phyloP scores from a whole-genome alignment of 2,329 filamentous ascomycete genomes.

The Claviceps paspali region DNA sequence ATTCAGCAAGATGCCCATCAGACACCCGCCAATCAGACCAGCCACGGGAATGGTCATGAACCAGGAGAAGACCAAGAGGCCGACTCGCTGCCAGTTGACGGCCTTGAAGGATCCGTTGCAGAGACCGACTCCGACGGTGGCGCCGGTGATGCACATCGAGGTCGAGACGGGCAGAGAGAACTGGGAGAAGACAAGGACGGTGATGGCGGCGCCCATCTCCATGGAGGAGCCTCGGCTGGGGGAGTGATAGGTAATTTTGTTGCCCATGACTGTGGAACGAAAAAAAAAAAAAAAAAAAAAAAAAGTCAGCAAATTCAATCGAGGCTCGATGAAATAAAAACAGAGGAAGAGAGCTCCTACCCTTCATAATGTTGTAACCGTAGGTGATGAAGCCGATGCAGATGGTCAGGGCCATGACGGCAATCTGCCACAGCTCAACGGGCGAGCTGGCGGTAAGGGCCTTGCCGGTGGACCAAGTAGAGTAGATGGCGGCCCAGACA shows the following conservation, averaged over 20 bases:
- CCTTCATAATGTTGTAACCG: conserved; percentile 76
- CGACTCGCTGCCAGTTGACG: conserved; percentile 62
- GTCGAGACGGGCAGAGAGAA: conserved; percentile 63
- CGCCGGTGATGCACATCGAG: conserved; percentile 67
- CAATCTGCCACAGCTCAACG: conserved; percentile 64
- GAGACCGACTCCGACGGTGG: conserved; percentile 62
- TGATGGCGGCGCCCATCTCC: conserved; percentile 68
- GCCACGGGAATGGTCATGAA: conserved; percentile 29
- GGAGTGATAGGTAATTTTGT: conserved; percentile 61
- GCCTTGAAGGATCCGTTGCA: conserved; percentile 59
- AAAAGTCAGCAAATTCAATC: neutral
- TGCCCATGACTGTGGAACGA: conserved; percentile 55
- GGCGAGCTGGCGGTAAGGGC: conserved; percentile 44
- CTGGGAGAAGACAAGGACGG: conserved; percentile 61
- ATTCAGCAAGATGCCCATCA: conserved; percentile 26
- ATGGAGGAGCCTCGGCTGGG: conserved; percentile 47
- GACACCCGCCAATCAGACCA: conserved; percentile 23
- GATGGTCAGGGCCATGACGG: conserved; percentile 48
- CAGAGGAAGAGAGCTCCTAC: conserved; percentile 23
- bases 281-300: too few species aligned
- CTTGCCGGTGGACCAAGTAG: conserved; percentile 47
- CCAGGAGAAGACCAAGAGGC: conserved; percentile 50
- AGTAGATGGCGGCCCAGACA: conserved; percentile 55
- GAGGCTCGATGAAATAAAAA: too few species aligned
- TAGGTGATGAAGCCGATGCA: conserved; percentile 57